Base-by-base conservation (phyloP, 208 protist species). In the Trypanosoma conorhini region DNA sequence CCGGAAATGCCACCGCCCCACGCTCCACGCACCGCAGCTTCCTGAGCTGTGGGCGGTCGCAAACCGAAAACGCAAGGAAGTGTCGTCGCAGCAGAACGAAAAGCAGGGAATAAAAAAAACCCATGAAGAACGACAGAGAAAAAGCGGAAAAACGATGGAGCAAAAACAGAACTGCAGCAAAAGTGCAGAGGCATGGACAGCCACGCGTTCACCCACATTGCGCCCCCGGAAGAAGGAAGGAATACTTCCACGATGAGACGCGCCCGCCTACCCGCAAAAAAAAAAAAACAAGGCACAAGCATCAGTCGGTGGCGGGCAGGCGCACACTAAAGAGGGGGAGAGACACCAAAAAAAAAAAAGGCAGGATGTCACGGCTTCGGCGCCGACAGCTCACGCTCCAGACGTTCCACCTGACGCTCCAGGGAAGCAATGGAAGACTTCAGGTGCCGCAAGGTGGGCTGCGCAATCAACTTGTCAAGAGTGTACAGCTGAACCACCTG, bases 391-490 rank as follows among this genome's bases (percentile, higher is more conserved):
- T 62, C 62, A 46, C 54, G 52, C 54, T 89, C 82, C n/a, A 88
- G 72, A 21, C 72, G 71, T 48, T 76, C 59, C 46, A 92, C 83
- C 72, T 88, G 76, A 5, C 44, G 67, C 31, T 80, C 69, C 40
- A 93, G 44, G 7, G 62, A 3, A 1, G 72, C 60, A 56, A 89
- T 76, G 21, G 80, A 72, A 50, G 50, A 75, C 19, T 76, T 33
- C 61, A 89, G 38, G 26, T 81, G 59, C 33, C 64, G 65, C 8
- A 76, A 44, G 2, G 75, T 62, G 7, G 82, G 82, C 46, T 87
- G 74, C 15, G 72, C 66, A 13, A 87, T 66, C 5, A 93, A 62
- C 13, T 79, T 74, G 1, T 84, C 56, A 21, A 93, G 57, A 31
- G 72, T 73, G 35, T 74, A 87, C 1, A 85, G 46, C n/a, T 87